Percentiles rank a stretch among this genome's conserved stretches.
Evolutionary conservation across 352 stramenopile genomes (phyloP).

Genomic region (Phytophthora megakarya): DNA sequence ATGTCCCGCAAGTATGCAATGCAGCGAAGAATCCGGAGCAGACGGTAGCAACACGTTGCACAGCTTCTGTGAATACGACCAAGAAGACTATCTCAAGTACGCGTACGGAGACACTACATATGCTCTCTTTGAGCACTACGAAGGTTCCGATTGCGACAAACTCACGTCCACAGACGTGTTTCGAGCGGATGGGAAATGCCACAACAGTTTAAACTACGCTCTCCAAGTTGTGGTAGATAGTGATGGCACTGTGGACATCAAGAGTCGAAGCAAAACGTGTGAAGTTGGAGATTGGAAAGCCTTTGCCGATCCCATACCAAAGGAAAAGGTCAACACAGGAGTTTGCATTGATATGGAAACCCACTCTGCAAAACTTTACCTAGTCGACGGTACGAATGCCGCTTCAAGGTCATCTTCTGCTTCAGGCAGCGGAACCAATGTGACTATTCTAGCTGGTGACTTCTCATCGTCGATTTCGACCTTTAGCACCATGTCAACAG

Average conservation of each 20-base stretch:
- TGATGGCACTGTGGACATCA: conserved; percentile 2
- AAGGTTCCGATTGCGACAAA: conserved; percentile 5
- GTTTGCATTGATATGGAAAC: conserved; percentile 4
- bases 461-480: conserved; percentile 3
- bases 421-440: not conserved
- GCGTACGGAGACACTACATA: conserved; percentile 9
- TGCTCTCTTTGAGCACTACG: conserved; percentile 15
- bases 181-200: conserved; percentile 9
- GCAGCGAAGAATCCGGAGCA: conserved; percentile 7
- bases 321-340: conserved; percentile 7
- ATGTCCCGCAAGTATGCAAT: not conserved
- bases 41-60: conserved; percentile 2
- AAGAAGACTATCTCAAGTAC: conserved; percentile 5
- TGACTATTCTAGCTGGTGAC: not conserved
- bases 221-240: conserved; percentile 1
- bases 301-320: not conserved
- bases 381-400: conserved; percentile 6
- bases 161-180: conserved; percentile 13
- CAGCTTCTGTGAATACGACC: conserved; percentile 8
- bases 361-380: conserved; percentile 2
- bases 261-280: conserved; percentile 11
- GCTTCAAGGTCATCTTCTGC: not conserved
- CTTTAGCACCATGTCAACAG: not conserved
- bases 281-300: conserved; percentile 1
- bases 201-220: conserved; percentile 24